Percentiles rank a stretch among this genome's conserved stretches.
Evolutionary conservation across 139 green algal genomes (phyloP).

Genomic region (Picochlorum sp.): DNA sequence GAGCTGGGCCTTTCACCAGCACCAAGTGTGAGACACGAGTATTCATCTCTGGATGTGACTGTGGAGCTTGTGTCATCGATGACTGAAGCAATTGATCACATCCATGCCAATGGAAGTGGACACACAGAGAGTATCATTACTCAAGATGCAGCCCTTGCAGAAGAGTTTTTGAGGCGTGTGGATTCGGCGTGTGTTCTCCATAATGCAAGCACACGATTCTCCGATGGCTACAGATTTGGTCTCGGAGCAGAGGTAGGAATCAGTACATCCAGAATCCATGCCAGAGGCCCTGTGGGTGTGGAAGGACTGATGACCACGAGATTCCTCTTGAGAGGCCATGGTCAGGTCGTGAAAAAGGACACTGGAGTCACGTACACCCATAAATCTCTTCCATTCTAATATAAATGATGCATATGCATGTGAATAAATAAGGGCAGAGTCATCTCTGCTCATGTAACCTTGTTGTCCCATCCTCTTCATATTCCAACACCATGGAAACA

Average conservation of each 20-base stretch:
- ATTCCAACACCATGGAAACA: too few relatives aligned
- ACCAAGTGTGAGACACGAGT: slow-evolving; percentile 71
- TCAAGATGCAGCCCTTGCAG: slow-evolving; percentile 38
- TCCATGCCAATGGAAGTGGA: slow-evolving; percentile 74
- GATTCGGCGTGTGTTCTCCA: slow-evolving; percentile 92
- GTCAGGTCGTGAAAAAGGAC: slow-evolving; percentile 89
- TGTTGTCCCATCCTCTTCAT: too few relatives aligned
- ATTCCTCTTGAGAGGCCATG: slow-evolving; percentile 76
- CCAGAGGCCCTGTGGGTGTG: slow-evolving; percentile 92
- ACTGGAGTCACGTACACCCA: slow-evolving; percentile 81
- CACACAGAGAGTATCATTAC: slow-evolving; percentile 87
- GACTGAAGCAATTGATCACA: slow-evolving; percentile 82
- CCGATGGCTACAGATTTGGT: slow-evolving; percentile 93
- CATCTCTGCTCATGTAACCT: too few relatives aligned
- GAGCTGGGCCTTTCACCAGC: slow-evolving; percentile 44
- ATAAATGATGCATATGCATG: background rate
- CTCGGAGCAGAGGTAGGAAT: slow-evolving; percentile 95
- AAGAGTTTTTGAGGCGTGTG: slow-evolving; percentile 79
- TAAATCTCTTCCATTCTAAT: slow-evolving; percentile 37
- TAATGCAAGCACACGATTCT: slow-evolving; percentile 91
- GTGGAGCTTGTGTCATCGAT: slow-evolving; percentile 79
- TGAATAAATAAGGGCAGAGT: background rate
- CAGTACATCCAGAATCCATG: slow-evolving; percentile 93
- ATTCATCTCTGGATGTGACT: slow-evolving; percentile 68
- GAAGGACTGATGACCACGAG: slow-evolving; percentile 95